Evolutionary conservation across 495 filamentous ascomycete genomes (phyloP), one percentile per base, ranked within the genome.

Genomic region (Aspergillus kassunensis): DNA sequence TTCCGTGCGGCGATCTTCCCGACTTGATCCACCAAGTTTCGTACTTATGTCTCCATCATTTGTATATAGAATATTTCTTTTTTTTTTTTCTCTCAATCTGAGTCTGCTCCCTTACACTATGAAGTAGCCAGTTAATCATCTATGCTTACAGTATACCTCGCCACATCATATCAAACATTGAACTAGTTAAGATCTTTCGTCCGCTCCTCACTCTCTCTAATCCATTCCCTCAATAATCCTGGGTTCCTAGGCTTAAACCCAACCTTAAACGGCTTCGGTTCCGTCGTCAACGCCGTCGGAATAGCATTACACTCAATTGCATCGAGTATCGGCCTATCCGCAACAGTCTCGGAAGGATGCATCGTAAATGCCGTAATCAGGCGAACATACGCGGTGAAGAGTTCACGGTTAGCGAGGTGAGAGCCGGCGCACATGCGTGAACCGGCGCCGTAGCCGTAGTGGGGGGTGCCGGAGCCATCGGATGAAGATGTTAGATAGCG

Each of bases 391-490:
- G 84, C 83, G 4, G 82, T 85, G 63, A 80, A 87, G 10, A 87
- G 70, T 60, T 86, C 83, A 0, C 84, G 75, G 58, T 87, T 86
- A 2, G 82, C 84, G 3, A 87, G 68, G 47, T 87, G 82, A 2
- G 76, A 81, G n/a, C 84, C 84, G n/a, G 79, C 81, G 64, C 84
- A 88, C 82, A 87, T 86, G 21, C 84, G 74, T n/a, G 77, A 80
- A 1, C 84, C 84, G 1, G 85, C 84, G 8, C 85, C 85, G 58
- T 86, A 88, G 18, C 72, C 83, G 56, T 85, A 89, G 57, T 88
- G 85, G 0, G 82, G 81, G 6, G 84, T 88, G 1, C 85, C 83
- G 1, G 76, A 69, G 30, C 67, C 73, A 39, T 85, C 80, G 13
- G 65, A 56, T 25, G 74, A 63, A 3, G 30, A 18, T 2, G 77